A percentile compares a stretch with the other conserved stretches of the same genome.
Evolutionary conservation across 495 filamentous ascomycete genomes (phyloP).

Genomic region (Aspergillus heteromorphus): DNA sequence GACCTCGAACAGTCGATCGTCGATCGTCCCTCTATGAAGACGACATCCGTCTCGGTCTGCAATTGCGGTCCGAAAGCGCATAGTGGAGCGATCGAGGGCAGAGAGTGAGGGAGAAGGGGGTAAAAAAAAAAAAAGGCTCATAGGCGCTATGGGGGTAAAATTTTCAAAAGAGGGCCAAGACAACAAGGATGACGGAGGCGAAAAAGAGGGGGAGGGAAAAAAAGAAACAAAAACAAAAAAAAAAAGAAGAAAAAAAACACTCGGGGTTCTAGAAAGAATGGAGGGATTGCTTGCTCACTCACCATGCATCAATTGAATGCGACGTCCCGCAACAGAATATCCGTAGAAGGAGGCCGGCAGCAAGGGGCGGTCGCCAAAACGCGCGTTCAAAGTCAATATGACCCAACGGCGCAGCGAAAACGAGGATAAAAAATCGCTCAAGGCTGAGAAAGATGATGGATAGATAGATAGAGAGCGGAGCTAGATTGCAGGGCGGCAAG

Average conservation of each 20-base stretch:
- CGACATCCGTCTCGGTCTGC: not conserved
- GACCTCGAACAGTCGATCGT: not conserved
- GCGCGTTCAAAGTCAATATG: slow-evolving; percentile 9
- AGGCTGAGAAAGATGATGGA: not conserved
- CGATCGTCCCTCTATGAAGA: not conserved
- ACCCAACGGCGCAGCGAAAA: slow-evolving; percentile 3
- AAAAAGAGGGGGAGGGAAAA: not conserved
- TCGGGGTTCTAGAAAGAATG: slow-evolving; percentile 1
- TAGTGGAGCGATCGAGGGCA: not conserved
- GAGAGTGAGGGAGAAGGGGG: not conserved
- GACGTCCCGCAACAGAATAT: not conserved
- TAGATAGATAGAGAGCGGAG: slow-evolving; percentile 5
- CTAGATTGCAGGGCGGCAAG: not conserved
- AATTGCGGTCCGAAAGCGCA: not conserved
- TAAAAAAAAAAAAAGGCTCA: too few relatives aligned
- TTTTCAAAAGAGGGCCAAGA: not conserved
- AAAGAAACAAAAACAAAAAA: not conserved
- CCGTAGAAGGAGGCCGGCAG: slow-evolving; percentile 2
- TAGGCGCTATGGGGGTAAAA: too few relatives aligned
- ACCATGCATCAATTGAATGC: slow-evolving; percentile 8
- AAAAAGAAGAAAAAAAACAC: not conserved
- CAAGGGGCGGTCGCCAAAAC: not conserved
- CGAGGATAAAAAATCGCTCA: slow-evolving; percentile 16
- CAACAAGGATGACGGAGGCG: not conserved
- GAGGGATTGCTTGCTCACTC: not conserved